Base-by-base conservation (phyloP, 148 eudicot genomes). In the Nyssa sinensis region DNA sequence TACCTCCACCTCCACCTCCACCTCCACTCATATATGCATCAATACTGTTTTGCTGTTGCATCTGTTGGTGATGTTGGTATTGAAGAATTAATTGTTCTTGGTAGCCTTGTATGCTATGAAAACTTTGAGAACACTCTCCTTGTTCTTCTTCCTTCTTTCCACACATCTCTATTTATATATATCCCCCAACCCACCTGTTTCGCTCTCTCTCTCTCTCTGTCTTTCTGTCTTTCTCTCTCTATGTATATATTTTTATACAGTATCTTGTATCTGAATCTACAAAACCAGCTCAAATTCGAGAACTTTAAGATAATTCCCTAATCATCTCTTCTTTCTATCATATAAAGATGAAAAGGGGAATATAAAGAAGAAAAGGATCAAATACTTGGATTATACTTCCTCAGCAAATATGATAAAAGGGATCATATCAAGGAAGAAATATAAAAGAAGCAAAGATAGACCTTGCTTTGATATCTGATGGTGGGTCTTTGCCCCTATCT, bases 21-120 rank as follows among this genome's bases (percentile, higher is more conserved):
- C 62, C 79, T 8, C 64, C 81, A 16, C 62, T 77, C 5, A 77
- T 32, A 62, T 75, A 78, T 5, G 80, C 75, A 39, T 81, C 84
- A 28, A 17, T 4, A 28, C 61, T 74, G 66, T 77, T 69, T 57
- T 74, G 83, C 55, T 81, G 88, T 60, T 83, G 85, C 85, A 88
- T 84, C 68, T 81, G 75, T 66, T 66, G 86, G 37, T 68, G 9
- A 9, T 3, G 71, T 39, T 74, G 71, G 64, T 72, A 49, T 27
- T 64, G 67, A 31, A 30, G 59, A 32, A 58, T 25, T 19, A 65
- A 41, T 71, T 75, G 77, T 31, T 82, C 82, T 79, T 82, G 82
- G 65, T 75, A 75, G 32, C 32, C 67, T 61, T 79, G 78, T 30
- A 57, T 16, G 66, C 11, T 69, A 8, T 73, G 72, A 8, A 63